Percentiles rank a stretch among this genome's conserved stretches.
Evolutionary conservation across 768 basidiomycete genomes (phyloP).

Genomic region (Candolleomyces aberdarensis): DNA sequence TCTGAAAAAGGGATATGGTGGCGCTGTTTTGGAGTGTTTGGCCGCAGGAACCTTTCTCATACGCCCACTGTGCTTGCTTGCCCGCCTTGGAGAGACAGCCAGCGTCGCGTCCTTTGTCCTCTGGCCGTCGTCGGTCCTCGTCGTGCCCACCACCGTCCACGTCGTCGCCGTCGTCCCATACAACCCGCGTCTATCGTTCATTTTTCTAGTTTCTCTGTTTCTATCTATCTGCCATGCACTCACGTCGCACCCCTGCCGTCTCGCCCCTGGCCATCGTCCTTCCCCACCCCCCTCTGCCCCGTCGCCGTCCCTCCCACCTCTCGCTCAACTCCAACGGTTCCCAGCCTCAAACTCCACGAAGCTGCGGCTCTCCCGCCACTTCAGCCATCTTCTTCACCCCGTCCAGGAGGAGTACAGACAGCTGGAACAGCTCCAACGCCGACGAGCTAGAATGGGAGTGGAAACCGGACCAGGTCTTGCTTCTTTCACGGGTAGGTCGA

Average conservation of each 20-base stretch:
- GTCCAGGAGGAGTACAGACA: conserved; percentile 64
- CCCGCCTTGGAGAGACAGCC: not conserved
- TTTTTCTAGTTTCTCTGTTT: conserved; percentile 21
- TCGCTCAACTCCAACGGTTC: conserved; percentile 42
- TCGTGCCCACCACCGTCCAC: conserved; percentile 9
- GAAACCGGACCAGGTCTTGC: conserved; percentile 67
- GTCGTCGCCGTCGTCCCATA: conserved; percentile 7
- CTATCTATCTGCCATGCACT: conserved; percentile 40
- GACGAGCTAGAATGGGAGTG: conserved; percentile 69
- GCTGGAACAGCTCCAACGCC: conserved; percentile 79
- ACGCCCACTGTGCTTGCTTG: conserved; percentile 3
- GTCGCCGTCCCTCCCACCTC: conserved; percentile 47
- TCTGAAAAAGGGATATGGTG: conserved; percentile 2
- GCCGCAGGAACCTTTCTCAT: not conserved
- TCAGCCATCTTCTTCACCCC: conserved; percentile 51
- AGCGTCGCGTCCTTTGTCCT: conserved; percentile 8
- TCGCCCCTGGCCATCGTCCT: conserved; percentile 61
- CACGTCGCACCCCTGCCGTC: conserved; percentile 48
- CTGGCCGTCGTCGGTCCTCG: conserved; percentile 11
- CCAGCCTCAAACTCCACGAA: conserved; percentile 55
- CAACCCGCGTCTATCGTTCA: not conserved
- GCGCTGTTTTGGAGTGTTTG: conserved; percentile 8
- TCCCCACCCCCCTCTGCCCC: conserved; percentile 54
- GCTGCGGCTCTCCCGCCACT: conserved; percentile 51
- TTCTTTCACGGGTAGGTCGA: conserved; percentile 60